These are phyloP conservation scores for Phytophthora podocarpi DNA, from an alignment of 352 stramenopile species.

Conservation along the genomic window DNA sequence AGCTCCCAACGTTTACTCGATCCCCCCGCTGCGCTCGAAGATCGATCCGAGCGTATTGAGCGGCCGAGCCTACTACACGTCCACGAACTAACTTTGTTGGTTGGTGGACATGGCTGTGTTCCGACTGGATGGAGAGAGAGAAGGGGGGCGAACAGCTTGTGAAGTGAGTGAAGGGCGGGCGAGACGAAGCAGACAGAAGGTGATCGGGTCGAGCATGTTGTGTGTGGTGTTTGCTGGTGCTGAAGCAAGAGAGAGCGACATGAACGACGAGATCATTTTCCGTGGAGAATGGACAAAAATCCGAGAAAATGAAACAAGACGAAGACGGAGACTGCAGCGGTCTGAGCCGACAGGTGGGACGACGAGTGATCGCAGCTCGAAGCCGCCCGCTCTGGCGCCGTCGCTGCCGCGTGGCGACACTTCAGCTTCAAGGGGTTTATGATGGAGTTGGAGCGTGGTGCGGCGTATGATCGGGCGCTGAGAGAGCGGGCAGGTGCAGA, in stretches of 20 bases:
- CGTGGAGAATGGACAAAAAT: slow-evolving; percentile 35
- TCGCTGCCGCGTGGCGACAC: slow-evolving; percentile 16
- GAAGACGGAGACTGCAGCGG: slow-evolving; percentile 37
- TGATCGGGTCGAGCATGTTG: slow-evolving; percentile 8
- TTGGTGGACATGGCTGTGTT: neutral
- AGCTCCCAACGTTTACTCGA: slow-evolving; percentile 47
- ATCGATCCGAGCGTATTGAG: slow-evolving; percentile 73
- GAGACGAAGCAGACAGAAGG: slow-evolving; percentile 23
- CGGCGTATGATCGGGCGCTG: slow-evolving; percentile 12
- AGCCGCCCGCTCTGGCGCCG: slow-evolving; percentile 15
- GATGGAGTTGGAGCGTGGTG: slow-evolving; percentile 26
- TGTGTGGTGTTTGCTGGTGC: slow-evolving; percentile 33
- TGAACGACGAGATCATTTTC: neutral
- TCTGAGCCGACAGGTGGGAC: slow-evolving; percentile 26
- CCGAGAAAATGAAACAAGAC: slow-evolving; percentile 36
- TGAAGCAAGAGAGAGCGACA: slow-evolving; percentile 28
- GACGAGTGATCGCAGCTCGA: slow-evolving; percentile 40
- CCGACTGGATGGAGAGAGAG: slow-evolving; percentile 6
- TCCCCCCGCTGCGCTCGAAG: slow-evolving; percentile 81
- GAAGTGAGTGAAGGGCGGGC: slow-evolving; percentile 3
- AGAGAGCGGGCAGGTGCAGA: slow-evolving; percentile 22
- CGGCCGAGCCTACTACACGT: slow-evolving; percentile 48
- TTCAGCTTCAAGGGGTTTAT: slow-evolving; percentile 32
- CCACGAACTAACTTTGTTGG: slow-evolving; percentile 46
- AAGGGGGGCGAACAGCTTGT: neutral